Base-by-base conservation (phyloP, 2,329 filamentous ascomycete genomes). In the Ophiostoma sp. region DNA sequence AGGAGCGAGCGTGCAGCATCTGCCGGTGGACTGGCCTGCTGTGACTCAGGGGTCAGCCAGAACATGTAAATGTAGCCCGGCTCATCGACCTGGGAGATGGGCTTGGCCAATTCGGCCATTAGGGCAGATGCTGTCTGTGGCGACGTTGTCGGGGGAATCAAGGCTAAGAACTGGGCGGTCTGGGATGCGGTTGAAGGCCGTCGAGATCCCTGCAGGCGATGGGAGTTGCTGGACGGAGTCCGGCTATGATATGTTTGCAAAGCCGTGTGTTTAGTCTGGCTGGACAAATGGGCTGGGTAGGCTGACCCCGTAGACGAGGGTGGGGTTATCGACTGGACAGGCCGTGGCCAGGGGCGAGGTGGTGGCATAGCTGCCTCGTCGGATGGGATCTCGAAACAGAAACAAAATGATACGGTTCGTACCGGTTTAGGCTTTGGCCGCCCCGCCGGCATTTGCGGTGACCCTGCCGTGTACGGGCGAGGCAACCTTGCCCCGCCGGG, bases 41-140 rank as follows among this genome's bases (percentile, higher is more conserved):
- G 83, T 1, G 86, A 87, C 48, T 88, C 85, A 42, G 94, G 90
- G 0, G 94, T 98, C 28, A 98, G 87, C 94, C 95, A 98, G 86
- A 98, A 99, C 82, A 99, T 97, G 86, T 99, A 99, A 77, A 99
- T 98, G 83, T 96, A 99, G 50, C 96, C 96, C 15, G 92, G 85
- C 77, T 97, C 93, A 76, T 96, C 93, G 71, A 87, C 84, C 28
- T 89, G 84, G 0, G 93, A 94, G 63, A 95, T 88, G 0, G 94
- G 84, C 88, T 96, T 80, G 82, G 86, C 89, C 11, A 98, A 86
- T 81, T 98, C 95, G 2, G 91, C 85, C 74, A 95, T 87, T 3
- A 98, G 86, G 5, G 86, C 83, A 0, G 93, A 91, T 0, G 92
- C 86, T 0, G 90, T 92, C 77, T 91, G 85, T 0, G 93, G 90